Evolutionary conservation across 1,284 basidiomycete genomes (phyloP).

Genomic region (Naganishia liquefaciens): DNA sequence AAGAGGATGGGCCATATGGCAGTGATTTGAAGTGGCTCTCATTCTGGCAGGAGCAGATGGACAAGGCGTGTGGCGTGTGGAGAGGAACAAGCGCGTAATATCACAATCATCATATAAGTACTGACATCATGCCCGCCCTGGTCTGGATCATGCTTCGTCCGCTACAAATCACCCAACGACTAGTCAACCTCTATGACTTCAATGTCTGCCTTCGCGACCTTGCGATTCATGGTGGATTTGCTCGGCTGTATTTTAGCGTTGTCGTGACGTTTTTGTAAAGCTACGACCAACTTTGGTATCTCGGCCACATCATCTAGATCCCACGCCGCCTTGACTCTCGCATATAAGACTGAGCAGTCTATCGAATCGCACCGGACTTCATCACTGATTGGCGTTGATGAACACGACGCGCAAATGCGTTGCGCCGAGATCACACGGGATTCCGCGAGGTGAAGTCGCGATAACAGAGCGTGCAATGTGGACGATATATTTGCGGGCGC

Average conservation of each 20-base stretch:
- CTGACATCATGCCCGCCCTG: too few relatives aligned
- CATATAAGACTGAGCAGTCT: conserved; percentile 80
- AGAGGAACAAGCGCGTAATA: conserved; percentile 4
- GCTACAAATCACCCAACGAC: background rate
- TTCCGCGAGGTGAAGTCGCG: conserved; percentile 64
- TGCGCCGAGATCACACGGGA: conserved; percentile 63
- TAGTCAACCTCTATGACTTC: conserved; percentile 23
- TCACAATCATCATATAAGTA: too few relatives aligned
- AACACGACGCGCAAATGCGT: conserved; percentile 70
- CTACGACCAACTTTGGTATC: conserved; percentile 35
- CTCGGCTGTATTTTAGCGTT: too few relatives aligned
- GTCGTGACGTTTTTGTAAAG: conserved; percentile 10
- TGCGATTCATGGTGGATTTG: too few relatives aligned
- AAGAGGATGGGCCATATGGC: background rate
- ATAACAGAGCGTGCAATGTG: conserved; percentile 64
- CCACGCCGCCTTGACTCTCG: conserved; percentile 66
- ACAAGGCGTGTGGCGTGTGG: conserved; percentile 20
- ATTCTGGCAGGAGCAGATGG: conserved; percentile 21
- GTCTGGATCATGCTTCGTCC: background rate
- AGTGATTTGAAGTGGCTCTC: conserved; percentile 26
- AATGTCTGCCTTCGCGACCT: background rate
- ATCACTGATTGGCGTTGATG: conserved; percentile 62
- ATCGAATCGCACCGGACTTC: conserved; percentile 72
- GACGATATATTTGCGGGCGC: conserved; percentile 55
- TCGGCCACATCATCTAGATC: conserved; percentile 56